These are phyloP conservation scores for Cladochytrium replicatum DNA, from an alignment of 192 early-diverging fungal species.

Conservation along the genomic window DNA sequence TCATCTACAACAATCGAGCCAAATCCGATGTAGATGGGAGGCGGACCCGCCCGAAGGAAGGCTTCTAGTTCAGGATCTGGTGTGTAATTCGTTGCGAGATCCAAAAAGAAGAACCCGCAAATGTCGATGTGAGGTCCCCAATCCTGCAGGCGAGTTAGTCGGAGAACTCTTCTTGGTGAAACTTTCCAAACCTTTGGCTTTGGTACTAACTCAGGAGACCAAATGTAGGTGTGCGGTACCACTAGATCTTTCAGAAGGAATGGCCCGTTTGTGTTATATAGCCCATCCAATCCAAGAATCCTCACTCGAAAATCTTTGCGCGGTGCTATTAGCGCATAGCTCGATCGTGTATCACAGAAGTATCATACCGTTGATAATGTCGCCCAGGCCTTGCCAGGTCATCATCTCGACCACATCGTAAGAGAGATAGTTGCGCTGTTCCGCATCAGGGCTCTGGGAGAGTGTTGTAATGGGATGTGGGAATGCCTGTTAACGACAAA, in stretches of 20 bases:
- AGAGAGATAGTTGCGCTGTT: conserved; percentile 8
- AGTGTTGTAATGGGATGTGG: conserved; percentile 18
- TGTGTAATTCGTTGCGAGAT: conserved; percentile 4
- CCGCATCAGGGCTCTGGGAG: not conserved
- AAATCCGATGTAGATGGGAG: conserved; percentile 24
- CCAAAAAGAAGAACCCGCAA: conserved; percentile 24
- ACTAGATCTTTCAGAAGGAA: conserved; percentile 2
- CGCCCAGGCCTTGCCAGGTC: conserved; percentile 18
- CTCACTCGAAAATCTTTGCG: conserved; percentile 20
- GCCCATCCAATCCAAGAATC: conserved; percentile 11
- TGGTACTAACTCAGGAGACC: conserved; percentile 13
- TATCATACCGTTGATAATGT: conserved; percentile 33
- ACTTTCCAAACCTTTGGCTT: too few relatives aligned
- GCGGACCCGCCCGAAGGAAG: conserved; percentile 19
- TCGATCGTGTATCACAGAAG: too few relatives aligned
- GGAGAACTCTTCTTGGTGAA: too few relatives aligned
- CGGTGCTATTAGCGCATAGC: too few relatives aligned
- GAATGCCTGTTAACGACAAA: too few relatives aligned
- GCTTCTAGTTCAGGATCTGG: conserved; percentile 13
- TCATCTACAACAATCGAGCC: conserved; percentile 24
- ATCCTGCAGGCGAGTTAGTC: too few relatives aligned
- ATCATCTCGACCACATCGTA: conserved; percentile 10
- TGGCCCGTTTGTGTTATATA: conserved; percentile 7
- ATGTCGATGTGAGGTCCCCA: conserved; percentile 27
- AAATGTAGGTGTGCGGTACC: conserved; percentile 29